Base-by-base conservation (phyloP, 2,329 filamentous ascomycete species). In the Ambrosiella beaveri region DNA sequence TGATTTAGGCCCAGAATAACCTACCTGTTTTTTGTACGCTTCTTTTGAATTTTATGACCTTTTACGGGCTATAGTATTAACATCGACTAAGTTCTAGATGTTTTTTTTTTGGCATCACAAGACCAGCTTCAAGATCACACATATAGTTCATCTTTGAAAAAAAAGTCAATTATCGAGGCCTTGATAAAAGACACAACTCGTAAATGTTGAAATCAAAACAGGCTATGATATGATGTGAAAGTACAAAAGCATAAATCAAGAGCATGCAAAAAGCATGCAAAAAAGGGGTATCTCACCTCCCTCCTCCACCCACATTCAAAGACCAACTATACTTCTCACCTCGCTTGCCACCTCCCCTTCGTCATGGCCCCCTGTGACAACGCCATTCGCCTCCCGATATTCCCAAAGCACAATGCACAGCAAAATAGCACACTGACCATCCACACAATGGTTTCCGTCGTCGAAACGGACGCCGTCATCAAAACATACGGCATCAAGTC, bases 351-450 rank as follows among this genome's bases (percentile, higher is more conserved):
- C 47, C 76, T 66, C 2, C 73, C 73, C 59, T 70, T 71, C n/a
- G 65, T 40, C 17, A 65, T 68, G 1, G 69, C 68, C n/a, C 69
- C 68, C 58, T 65, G 67, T 19, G 71, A 75, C 62, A 80, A 70
- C n/a, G 84, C 82, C 63, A 97, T 71, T 62, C 87, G 77, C 62
- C 93, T 77, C 11, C 93, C 93, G 66, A 98, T 88, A 67, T 95
- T 97, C 9, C 93, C 93, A 74, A 98, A 96, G 70, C 90, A 96
- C 8, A 97, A 81, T 64, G 88, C 89, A 66, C 88, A 94, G 71
- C 93, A 96, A 68, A 96, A 98, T 55, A 98, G 71, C 35, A 97
- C 89, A 66, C 88, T 95, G 27, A 91, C 76, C 66, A 95, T 85
- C 91, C 93, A 98, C 3, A 89, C 87, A 11, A 82, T 84, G 15